Evolutionary conservation across 371 early-diverging fungal species (phyloP).

Genomic region (Funneliformis caledonium): DNA sequence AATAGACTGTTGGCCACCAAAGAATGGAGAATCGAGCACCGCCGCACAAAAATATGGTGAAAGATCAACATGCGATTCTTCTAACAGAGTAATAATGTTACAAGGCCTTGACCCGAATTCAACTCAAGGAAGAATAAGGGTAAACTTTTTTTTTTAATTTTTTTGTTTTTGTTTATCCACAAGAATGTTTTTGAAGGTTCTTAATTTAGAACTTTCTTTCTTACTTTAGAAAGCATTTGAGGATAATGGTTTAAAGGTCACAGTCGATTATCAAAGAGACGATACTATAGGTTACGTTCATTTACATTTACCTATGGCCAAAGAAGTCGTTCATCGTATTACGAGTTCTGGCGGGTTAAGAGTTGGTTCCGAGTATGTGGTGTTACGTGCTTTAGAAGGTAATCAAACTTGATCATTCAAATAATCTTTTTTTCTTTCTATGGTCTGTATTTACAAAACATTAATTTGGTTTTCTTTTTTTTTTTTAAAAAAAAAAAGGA

Average conservation of each 20-base stretch:
- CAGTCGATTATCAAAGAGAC: constrained; percentile 34
- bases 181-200: neutral
- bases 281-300: constrained; percentile 34
- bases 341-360: constrained; percentile 19
- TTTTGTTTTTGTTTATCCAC: neutral
- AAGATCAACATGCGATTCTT: neutral
- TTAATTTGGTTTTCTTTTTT: neutral
- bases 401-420: neutral
- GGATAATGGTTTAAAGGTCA: constrained; percentile 9
- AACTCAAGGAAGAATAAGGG: constrained; percentile 11
- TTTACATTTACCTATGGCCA: constrained; percentile 5
- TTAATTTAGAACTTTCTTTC: neutral
- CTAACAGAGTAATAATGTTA: constrained; percentile 29
- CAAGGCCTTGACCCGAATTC: constrained; percentile 18
- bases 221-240: constrained; percentile 19
- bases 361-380: constrained; percentile 13
- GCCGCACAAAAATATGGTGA: neutral
- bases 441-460: neutral
- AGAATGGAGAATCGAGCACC: constrained; percentile 19
- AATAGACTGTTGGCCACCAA: constrained; percentile 23
- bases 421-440: neutral
- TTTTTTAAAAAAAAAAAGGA: neutral
- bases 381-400: constrained; percentile 35
- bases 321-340: constrained; percentile 13
- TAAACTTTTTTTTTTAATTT: neutral